Evolutionary conservation across 768 basidiomycete genomes (phyloP), one percentile per base, ranked within the genome.

Genomic region (Auriscalpium microsporum): DNA sequence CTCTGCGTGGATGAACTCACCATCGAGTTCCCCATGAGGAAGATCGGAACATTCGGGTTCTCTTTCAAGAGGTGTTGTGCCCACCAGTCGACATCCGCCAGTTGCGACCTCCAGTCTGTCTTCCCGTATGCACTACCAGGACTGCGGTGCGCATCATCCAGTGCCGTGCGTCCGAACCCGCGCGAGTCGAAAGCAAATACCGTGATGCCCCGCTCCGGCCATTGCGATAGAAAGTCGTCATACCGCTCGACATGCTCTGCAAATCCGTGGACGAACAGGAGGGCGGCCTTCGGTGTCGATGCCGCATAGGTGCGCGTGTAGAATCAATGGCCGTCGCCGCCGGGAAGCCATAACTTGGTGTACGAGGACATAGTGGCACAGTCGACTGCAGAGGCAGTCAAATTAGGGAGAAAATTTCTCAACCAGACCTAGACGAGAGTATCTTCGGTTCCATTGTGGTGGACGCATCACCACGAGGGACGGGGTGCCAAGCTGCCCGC

Each of bases 1-100:
- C 28, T 28, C 28, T 28, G 7, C 2, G 2, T 28, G 3, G 48
- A 7, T 4, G 28, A 14, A 65, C 75, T 23, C 58, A 84, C 87
- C 87, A 89, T 88, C 1, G 87, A 90, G 65, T 87, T 86, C 1
- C 87, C 90, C 72, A 83, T 82, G 37, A 92, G 65, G 64, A 90
- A 88, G 13, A 86, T 55, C 19, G 88, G 85, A 4, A 28, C 28
- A 4, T 4, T 4, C 4, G 28, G 28, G 5, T 28, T 4, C 28
- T 28, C 28, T 28, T 28, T 28, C 28, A 28, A 4, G 3, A 80
- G 62, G 1, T 69, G 52, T 10, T 74, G 68, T 55, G 77, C 28
- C 28, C 28, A 75, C 85, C 84, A 90, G 11, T 77, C 78, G 33
- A 87, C 74, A 63, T 93, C 90, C 33, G 68, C 69, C 63, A 87